Percentiles rank a stretch among this genome's conserved stretches.
These are phyloP conservation scores for Trichophyton verrucosum DNA, from an alignment of 2,329 filamentous ascomycete genomes.

Conservation along the genomic window DNA sequence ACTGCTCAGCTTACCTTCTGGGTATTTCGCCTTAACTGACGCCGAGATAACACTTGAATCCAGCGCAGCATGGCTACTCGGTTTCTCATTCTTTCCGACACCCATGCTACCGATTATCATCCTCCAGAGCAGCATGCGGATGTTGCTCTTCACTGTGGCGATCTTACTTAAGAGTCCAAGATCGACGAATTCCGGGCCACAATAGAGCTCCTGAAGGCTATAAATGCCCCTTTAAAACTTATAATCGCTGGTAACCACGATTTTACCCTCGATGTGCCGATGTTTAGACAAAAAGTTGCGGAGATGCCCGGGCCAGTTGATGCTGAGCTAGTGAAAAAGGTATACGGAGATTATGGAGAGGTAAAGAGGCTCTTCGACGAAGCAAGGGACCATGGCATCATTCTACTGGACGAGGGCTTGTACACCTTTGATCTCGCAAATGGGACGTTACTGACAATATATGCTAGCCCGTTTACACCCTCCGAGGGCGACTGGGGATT, in stretches of 20 bases:
- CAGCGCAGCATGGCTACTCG: slow-evolving; percentile 18
- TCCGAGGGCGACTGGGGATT: slow-evolving; percentile 38
- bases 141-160: slow-evolving; percentile 39
- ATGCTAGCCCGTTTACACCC: slow-evolving; percentile 44
- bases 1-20: no score
- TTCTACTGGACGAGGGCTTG: slow-evolving; percentile 41
- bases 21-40: no score
- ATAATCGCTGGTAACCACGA: slow-evolving; percentile 48
- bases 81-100: slow-evolving; percentile 38
- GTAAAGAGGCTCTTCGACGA: slow-evolving; percentile 30
- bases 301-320: slow-evolving; percentile 21
- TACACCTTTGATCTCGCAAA: slow-evolving; percentile 39
- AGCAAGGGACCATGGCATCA: slow-evolving; percentile 25
- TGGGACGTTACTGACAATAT: slow-evolving; percentile 39
- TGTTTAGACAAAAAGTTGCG: slow-evolving; percentile 26
- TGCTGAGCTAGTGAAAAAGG: slow-evolving; percentile 19
- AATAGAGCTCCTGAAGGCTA: slow-evolving; percentile 26
- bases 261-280: slow-evolving; percentile 28
- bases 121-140: slow-evolving; percentile 31
- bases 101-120: slow-evolving; percentile 25
- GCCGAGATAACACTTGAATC: neutral
- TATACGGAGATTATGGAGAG: slow-evolving; percentile 33
- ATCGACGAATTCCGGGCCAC: slow-evolving; percentile 28
- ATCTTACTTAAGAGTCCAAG: slow-evolving; percentile 36
- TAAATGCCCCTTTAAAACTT: slow-evolving; percentile 42